Base-by-base conservation (phyloP, 805 yeast genomes). In the Candida germanica region DNA sequence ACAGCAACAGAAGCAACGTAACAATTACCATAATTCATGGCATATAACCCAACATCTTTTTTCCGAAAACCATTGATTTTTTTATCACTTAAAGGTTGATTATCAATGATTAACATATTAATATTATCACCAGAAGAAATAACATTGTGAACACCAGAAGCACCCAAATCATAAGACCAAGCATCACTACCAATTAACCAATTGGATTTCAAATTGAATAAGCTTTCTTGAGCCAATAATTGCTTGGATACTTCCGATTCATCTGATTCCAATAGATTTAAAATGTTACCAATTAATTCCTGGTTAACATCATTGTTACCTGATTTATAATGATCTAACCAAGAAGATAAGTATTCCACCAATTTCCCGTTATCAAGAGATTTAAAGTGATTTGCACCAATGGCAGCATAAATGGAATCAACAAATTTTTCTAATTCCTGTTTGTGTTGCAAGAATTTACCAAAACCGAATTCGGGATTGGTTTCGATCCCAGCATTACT, bases 161-260 rank as follows among this genome's bases (percentile, higher is more conserved):
- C 70, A 28, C 98, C 98, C 49, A 87, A 67, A 64, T 91, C 98
- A 56, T 82, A 88, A 14, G 96, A 76, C 98, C 98, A 91, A 21
- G 93, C 79, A 58, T 91, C 98, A 13, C 96, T 87, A 21, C 97
- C 96, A 38, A 91, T 69, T 41, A 91, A 69, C 98, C 98, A 91
- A 35, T 75, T 69, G 9, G 83, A 68, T 6, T n/a, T 33, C 7
- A 33, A 15, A n/a, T 15, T 22, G 28, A 39, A 39, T 39, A 58
- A 64, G 6, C 72, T 69, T 39, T 68, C 60, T 28, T 69, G 56
- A 3, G 64, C 58, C 35, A 83, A 59, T 18, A 87, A 54, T 11
- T 69, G 58, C 14, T 61, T 43, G 3, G 80, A 71, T 10, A 9
- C 12, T 25, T 62, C 51, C 11, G 78, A 60, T 9, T 58, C 51